phyloP scores from a whole-genome alignment of 306 rosid species.

The Pterocarpus macrocarpus region DNA sequence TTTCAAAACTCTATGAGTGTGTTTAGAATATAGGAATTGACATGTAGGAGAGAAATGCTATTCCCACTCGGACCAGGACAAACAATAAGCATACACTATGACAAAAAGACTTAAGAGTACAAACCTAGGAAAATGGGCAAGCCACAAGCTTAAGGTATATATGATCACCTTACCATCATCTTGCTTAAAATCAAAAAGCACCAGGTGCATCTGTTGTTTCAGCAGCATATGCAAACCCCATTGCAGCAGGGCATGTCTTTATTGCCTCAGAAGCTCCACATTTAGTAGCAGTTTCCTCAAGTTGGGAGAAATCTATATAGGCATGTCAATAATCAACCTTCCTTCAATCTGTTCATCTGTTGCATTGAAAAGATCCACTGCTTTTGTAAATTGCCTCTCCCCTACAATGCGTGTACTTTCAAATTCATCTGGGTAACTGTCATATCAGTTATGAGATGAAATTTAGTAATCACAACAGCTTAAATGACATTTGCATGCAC shows the following conservation, averaged over 20 bases:
- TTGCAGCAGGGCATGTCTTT: constrained; percentile 36
- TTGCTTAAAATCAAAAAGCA: constrained; percentile 87
- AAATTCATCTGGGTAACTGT: constrained; percentile 54
- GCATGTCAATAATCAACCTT: constrained; percentile 80
- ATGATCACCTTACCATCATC: constrained; percentile 81
- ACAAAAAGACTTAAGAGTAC: constrained; percentile 3
- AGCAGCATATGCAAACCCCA: constrained; percentile 96
- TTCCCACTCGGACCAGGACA: neutral
- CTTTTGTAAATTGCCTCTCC: constrained; percentile 82
- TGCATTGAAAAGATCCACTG: constrained; percentile 73
- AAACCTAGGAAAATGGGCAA: neutral
- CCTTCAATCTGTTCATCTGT: constrained; percentile 78
- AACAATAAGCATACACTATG: constrained; percentile 40
- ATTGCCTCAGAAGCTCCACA: constrained; percentile 63
- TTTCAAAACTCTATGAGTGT: too few relatives aligned
- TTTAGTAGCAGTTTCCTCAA: constrained; percentile 67
- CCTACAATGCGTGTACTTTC: constrained; percentile 82
- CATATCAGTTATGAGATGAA: constrained; percentile 39
- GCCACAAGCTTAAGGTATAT: constrained; percentile 20
- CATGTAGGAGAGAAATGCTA: too few relatives aligned
- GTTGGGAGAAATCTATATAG: constrained; percentile 78
- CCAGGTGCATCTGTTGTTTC: constrained; percentile 99
- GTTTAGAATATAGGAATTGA: too few relatives aligned
- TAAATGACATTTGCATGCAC: constrained; percentile 34
- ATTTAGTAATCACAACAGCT: constrained; percentile 44